Percentiles rank a stretch among this genome's conserved stretches.
These are phyloP conservation scores for Wickerhamomyces sp. DNA, from an alignment of 1,139 yeast genomes.

Conservation along the genomic window DNA sequence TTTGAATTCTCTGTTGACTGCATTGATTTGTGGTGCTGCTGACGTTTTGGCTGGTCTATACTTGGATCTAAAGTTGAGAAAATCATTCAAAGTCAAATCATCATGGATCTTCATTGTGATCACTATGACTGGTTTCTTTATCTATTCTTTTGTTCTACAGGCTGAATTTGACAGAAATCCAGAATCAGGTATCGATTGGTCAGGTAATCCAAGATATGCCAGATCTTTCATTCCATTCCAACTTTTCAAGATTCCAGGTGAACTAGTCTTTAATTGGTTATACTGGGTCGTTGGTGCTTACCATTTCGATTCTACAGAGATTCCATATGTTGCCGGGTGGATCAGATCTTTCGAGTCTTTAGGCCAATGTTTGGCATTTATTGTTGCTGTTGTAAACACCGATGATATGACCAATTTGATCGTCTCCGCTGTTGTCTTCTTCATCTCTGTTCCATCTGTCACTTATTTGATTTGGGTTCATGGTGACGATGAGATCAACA, in stretches of 20 bases:
- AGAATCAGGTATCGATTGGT: conserved; percentile 21
- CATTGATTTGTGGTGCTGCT: conserved; percentile 16
- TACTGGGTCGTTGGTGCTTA: conserved; percentile 24
- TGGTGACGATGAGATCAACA: conserved; percentile 6
- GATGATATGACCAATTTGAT: conserved; percentile 22
- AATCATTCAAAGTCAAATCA: conserved; percentile 10
- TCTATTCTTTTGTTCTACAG: conserved; percentile 22
- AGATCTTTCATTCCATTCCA: conserved; percentile 22
- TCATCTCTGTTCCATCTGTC: conserved; percentile 18
- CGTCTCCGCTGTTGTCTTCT: conserved; percentile 22
- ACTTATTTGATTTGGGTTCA: conserved; percentile 17
- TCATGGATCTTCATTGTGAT: conserved; percentile 18
- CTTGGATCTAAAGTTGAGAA: conserved; percentile 12
- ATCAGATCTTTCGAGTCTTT: conserved; percentile 20
- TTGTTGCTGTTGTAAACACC: conserved; percentile 20
- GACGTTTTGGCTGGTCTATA: conserved; percentile 19
- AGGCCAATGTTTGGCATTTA: conserved; percentile 20
- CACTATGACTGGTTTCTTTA: conserved; percentile 16
- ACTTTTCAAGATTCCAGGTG: conserved; percentile 21
- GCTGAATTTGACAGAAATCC: conserved; percentile 13
- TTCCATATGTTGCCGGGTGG: conserved; percentile 15
- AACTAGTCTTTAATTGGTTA: conserved; percentile 23
- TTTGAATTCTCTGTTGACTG: conserved; percentile 21
- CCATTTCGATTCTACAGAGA: conserved; percentile 12
- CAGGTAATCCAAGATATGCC: conserved; percentile 15